These are phyloP conservation scores for Drosera spatulata DNA, from an alignment of 179 eudicot genomes.

Conservation along the genomic window DNA sequence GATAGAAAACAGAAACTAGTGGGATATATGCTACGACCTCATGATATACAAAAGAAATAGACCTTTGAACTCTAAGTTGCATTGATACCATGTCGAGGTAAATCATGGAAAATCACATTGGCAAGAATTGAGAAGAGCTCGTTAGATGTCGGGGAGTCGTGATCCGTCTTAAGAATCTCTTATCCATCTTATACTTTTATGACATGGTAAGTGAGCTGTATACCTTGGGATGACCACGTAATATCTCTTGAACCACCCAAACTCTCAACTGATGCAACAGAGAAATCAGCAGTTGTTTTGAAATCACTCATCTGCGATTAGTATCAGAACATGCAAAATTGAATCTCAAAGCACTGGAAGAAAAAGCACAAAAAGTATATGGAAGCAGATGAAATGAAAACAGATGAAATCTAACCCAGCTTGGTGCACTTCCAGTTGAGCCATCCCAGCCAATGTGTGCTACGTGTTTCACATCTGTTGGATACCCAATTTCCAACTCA, in stretches of 20 bases:
- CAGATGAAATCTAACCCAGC: conserved; percentile 43
- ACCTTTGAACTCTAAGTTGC: too few relatives aligned
- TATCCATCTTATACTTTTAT: too few relatives aligned
- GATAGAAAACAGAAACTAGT: too few relatives aligned
- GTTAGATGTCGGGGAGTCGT: too few relatives aligned
- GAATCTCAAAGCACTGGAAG: neutral
- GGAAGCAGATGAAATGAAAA: neutral
- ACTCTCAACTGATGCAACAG: conserved; percentile 54
- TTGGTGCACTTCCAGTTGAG: conserved; percentile 53
- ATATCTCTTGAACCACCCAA: too few relatives aligned
- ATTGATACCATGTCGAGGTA: too few relatives aligned
- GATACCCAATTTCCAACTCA: conserved; percentile 78
- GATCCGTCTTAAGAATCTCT: too few relatives aligned
- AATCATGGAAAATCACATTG: too few relatives aligned
- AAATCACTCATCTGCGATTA: conserved; percentile 65
- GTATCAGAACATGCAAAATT: neutral
- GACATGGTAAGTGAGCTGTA: neutral
- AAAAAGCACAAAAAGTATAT: neutral
- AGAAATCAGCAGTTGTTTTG: conserved; percentile 45
- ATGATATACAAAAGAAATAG: too few relatives aligned
- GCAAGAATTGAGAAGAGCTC: too few relatives aligned
- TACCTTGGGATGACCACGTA: conserved; percentile 81
- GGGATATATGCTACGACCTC: too few relatives aligned
- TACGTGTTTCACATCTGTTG: conserved; percentile 89
- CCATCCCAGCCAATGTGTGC: conserved; percentile 93